These are phyloP conservation scores for Eragrostis tef DNA, from an alignment of 202 grass and related monocot genomes.

Conservation along the genomic window DNA sequence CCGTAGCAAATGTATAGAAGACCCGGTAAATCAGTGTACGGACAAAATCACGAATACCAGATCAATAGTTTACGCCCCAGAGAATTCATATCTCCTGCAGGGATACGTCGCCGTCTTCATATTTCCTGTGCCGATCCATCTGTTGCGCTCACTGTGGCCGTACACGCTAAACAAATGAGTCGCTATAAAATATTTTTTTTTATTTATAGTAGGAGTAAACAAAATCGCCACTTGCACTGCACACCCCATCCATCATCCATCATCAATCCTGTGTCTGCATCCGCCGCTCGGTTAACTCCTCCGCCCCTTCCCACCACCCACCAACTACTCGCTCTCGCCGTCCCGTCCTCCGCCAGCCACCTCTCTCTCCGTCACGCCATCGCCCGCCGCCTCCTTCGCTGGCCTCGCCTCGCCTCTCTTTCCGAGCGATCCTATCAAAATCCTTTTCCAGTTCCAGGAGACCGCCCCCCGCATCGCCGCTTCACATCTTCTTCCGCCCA, in stretches of 20 bases:
- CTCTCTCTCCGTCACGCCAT: not conserved
- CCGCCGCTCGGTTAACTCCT: slow-evolving; percentile 28
- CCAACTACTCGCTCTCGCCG: slow-evolving; percentile 7
- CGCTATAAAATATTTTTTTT: not conserved
- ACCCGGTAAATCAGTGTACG: not conserved
- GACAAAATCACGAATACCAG: not conserved
- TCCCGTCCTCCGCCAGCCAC: not conserved
- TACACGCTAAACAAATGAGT: slow-evolving; percentile 7
- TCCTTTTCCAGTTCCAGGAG: not conserved
- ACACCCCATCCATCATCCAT: not conserved
- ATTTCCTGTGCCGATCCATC: not conserved
- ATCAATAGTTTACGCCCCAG: not conserved
- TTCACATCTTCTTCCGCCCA: not conserved
- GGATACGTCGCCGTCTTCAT: not conserved
- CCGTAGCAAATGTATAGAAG: not conserved
- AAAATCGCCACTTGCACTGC: slow-evolving; percentile 30
- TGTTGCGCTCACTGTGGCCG: slow-evolving; percentile 16
- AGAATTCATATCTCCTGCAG: not conserved
- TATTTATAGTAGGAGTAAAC: not conserved
- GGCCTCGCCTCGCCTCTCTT: not conserved
- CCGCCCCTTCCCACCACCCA: slow-evolving; percentile 3
- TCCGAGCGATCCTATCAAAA: not conserved
- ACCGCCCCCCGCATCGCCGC: not conserved
- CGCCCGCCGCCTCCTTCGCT: not conserved
- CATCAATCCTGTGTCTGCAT: slow-evolving; percentile 26